Evolutionary conservation across 352 stramenopile genomes (phyloP), one percentile per base, ranked within the genome.

Genomic region (Peronospora belbahrii): DNA sequence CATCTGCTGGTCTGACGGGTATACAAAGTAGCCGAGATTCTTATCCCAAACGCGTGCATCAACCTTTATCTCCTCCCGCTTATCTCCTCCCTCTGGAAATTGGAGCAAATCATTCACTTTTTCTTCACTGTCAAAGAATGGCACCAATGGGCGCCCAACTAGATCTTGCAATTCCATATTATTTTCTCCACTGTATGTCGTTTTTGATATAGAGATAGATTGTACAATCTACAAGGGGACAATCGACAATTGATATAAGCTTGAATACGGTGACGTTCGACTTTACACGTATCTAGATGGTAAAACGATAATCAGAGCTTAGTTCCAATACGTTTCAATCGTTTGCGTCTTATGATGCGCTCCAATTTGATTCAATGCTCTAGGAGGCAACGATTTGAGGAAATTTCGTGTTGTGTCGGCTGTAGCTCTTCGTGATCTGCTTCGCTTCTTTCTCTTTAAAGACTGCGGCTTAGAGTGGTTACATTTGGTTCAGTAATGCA

Each of bases 1-100:
- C 24, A 39, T 27, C 9, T 56, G 38, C 44, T 73, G 44, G 22
- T 79, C 72, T 5, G 48, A 71, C 10, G 79, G 79, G 58, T 91
- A 91, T 56, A 85, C 79, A 39, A 91, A 91, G 47, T 91, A 91
- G 19, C 79, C 79, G 15, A 88, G 70, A 17, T 83, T 63, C 42
- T 81, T 80, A 58, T 91, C 79, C 79, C 79, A 91, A 2, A 91
- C 79, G 14, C 79, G 79, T n/a, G 79, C 79, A 40, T 91, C 79
- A 18, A 91, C 63, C 39, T 91, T 76, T 31, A 88, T 69, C 15
- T 70, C 55, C 25, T 88, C 76, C 33, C 64, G 59, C 42, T 63
- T 63, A 20, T 64, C 45, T 37, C 62, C 42, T 31, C 57, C 54
- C 19, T 62, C 56, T 44, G 67, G 62, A 2, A 78, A 30, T 7